Base-by-base conservation (phyloP, 23 red algal species). In the Cyanidium caldarium region DNA sequence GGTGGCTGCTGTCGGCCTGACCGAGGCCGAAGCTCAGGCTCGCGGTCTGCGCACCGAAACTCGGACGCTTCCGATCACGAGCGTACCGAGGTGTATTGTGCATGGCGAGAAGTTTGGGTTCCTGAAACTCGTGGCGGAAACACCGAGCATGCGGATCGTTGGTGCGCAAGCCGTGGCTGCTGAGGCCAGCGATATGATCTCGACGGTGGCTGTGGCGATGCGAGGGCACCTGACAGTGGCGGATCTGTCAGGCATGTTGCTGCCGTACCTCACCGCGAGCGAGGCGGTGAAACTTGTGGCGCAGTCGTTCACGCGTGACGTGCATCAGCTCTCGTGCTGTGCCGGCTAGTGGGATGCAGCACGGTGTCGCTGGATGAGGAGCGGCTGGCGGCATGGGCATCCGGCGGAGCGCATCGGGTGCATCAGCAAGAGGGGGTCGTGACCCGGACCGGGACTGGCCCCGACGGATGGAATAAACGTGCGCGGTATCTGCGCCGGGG, bases 221-320 rank as follows among this genome's bases (percentile, higher is more conserved):
- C 70, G 70, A 44, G 35, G 40, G 30, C 16, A 28, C 30, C 46
- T 75, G 41, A 75, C 70, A 12, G 70, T 75, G 3, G 15, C 35
- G 35, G 45, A 75, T 38, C 19, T 75, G 40, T 13, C 70, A 26
- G 70, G 31, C 15, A 33, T 61, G 33, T 75, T 75, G 70, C 34
- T 75, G 36, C 70, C 70, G 17, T 75, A 75, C 58, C 58, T 75
- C 34, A 75, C 70, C 35, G 46, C 58, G n/a, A 61, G 46, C 33
- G 70, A 75, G 39, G 70, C 38, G 0, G 35, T 75, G 13, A 75
- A 75, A n/a, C 35, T 75, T 3, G 46, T 56, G 33, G 70, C 70
- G 15, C 70, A 75, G 58, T 61, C 58, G 41, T 75, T 75, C 41
- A 61, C 58, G 34, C 46, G 39, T 23, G 70, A 75, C 38, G 40